phyloP scores from a whole-genome alignment of 139 green algal species.

The Raphidocelis subcapitata region DNA sequence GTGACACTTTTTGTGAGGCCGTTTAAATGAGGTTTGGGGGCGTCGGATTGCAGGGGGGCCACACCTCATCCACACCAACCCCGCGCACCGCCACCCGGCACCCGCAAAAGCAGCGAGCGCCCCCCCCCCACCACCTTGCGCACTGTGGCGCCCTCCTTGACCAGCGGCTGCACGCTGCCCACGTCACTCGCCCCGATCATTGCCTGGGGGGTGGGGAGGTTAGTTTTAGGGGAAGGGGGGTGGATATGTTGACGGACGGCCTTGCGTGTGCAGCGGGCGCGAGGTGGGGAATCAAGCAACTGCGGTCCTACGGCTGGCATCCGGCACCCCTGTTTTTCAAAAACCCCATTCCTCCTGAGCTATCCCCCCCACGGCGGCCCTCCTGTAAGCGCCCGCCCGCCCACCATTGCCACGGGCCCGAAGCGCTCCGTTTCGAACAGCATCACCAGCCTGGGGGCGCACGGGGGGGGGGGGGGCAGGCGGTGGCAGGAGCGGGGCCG shows the following conservation, averaged over 20 bases:
- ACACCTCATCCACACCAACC: no score
- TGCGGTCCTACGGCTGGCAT: background rate
- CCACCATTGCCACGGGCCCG: constrained; percentile 33
- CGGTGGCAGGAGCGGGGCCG: no score
- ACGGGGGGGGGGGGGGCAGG: no score
- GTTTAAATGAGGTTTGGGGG: no score
- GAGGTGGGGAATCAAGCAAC: background rate
- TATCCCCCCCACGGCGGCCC: background rate
- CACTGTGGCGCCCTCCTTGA: constrained; percentile 19
- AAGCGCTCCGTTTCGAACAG: constrained; percentile 30
- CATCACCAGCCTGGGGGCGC: constrained; percentile 23
- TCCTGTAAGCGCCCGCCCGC: background rate
- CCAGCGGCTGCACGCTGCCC: constrained; percentile 22
- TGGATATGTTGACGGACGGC: background rate
- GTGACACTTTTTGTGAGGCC: no score
- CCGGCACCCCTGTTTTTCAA: background rate
- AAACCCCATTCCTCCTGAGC: background rate
- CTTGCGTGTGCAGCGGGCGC: background rate
- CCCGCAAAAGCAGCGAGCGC: no score
- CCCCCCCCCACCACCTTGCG: constrained; percentile 6
- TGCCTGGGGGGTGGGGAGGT: background rate
- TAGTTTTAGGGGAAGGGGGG: background rate
- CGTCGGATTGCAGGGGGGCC: no score
- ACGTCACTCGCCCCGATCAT: constrained; percentile 40
- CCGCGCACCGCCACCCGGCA: no score